Evolutionary conservation across 306 rosid genomes (phyloP), one percentile per base, ranked within the genome.

Genomic region (Vicia faba): DNA sequence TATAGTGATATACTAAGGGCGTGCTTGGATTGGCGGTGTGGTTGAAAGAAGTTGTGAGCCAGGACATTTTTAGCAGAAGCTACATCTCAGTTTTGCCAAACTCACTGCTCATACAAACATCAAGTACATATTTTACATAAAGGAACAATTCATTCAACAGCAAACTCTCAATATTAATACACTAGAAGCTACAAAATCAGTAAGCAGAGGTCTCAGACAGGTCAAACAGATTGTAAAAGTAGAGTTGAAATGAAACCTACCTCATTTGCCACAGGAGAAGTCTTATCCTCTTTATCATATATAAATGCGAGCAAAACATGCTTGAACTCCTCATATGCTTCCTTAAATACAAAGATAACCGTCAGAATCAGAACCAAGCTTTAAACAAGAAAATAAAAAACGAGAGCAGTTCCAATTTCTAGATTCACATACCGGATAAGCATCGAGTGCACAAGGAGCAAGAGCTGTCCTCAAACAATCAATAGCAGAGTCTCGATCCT

Each of bases 271-370:
- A 95, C 97, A 0, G 99, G 99, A 69, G 97, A 90, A 69, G 82
- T 73, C 41, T 63, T 84, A 77, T 90, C 97, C 18, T 86, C 89
- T 72, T 95, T 90, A 79, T 95, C 95, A 73, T 95, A 95, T 46
- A 95, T 85, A 77, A 95, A 86, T 29, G 99, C 95, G 48, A 95
- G 99, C 40, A 95, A 82, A 55, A 95, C 91, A 64, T 95, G 99
- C 86, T 95, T 95, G 87, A 95, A 95, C 79, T 95, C 99, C 92
- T 85, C 97, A 33, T 95, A 95, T 67, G 99, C 99, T 87, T 95
- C 99, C 99, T 95, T 86, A 68, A 88, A 81, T 79, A 76, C 69
- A 80, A 56, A 73, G 44, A 65, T 68, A 68, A 84, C 76, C 36
- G 53, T 80, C 80, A 87, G 68, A 73, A 78, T 33, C 38, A 33